Evolutionary conservation across 495 filamentous ascomycete species (phyloP), one percentile per base, ranked within the genome.

Genomic region (Annulohypoxylon moriforme): DNA sequence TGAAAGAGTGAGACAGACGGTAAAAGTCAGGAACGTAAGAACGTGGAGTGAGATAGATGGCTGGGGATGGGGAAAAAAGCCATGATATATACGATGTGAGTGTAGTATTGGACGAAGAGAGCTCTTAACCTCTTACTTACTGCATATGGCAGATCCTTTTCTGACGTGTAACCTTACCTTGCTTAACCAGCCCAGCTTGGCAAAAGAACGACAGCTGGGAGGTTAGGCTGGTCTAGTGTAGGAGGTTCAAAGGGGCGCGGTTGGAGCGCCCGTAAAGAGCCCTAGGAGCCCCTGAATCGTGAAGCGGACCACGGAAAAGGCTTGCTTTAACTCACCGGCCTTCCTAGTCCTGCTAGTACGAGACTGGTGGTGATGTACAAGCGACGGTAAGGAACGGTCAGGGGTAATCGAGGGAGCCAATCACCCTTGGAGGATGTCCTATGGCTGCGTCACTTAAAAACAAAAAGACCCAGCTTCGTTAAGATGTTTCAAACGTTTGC

Each of bases 351-450:
- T 49, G 62, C 56, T 62, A 68, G 70, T 64, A 62, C 65, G n/a
- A 60, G 70, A 73, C 56, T 16, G 70, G 70, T 62, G 46, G 49
- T 69, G 70, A 73, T 73, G 29, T 49, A 49, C 70, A 20, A 53
- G 36, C 36, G 11, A 47, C 20, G 25, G 31, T 36, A 65, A 63
- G 71, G 58, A 49, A 38, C 13, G 16, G 6, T 40, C 22, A 71
- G 67, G 62, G 62, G 56, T 40, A 22, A 27, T 13, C 11, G 27
- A 60, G 61, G 58, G 7, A 60, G 22, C 63, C 68, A 74, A 70
- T 71, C 53, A 74, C 29, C 14, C 18, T 38, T 6, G 4, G 7
- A n/a, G 46, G 40, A 60, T 14, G 25, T 10, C 36, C 20, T 44
- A 5, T 3, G 25, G 49, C 25, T 31, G 29, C 34, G 20, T n/a